Conservation (phyloP, 371 early-diverging fungal genomes). For the Rhizopus sp. region DNA sequence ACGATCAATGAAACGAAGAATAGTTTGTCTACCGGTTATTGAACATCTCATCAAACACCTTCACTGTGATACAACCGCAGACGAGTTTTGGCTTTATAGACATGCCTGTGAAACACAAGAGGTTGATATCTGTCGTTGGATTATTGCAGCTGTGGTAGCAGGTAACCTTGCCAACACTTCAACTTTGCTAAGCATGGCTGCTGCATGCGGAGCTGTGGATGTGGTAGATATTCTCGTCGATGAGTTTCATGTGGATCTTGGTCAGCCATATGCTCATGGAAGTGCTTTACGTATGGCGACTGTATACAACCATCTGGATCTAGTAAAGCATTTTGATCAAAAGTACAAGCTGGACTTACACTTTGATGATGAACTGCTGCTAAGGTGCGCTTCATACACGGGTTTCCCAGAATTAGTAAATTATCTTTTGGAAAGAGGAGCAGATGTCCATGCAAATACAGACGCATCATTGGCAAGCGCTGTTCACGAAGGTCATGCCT, state of each 20-base stretch:
- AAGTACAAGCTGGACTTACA: constrained; percentile 28
- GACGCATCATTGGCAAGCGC: constrained; percentile 45
- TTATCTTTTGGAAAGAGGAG: constrained; percentile 49
- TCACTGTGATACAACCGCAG: constrained; percentile 28
- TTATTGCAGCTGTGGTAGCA: constrained; percentile 12
- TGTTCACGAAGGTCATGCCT: constrained; percentile 23
- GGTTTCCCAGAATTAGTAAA: constrained; percentile 63
- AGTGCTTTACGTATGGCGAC: constrained; percentile 30
- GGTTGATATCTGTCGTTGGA: constrained; percentile 12
- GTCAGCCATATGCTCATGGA: constrained; percentile 17
- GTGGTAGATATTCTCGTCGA: constrained; percentile 33
- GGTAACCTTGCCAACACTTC: background rate
- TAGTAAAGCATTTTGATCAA: constrained; percentile 28
- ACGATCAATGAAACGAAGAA: constrained; percentile 24
- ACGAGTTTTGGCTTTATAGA: constrained; percentile 31
- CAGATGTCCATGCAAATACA: constrained; percentile 46
- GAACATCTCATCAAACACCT: constrained; percentile 25
- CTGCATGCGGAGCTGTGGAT: constrained; percentile 26
- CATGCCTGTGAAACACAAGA: constrained; percentile 25
- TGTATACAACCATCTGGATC: constrained; percentile 27
- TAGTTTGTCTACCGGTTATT: constrained; percentile 26
- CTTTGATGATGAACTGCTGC: constrained; percentile 21
- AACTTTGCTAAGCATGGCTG: constrained; percentile 29
- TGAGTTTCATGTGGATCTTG: constrained; percentile 22
- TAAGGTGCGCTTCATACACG: constrained; percentile 51